These are phyloP conservation scores for Incumbomyces delicatus DNA, from an alignment of 2,329 filamentous ascomycete genomes.

Conservation along the genomic window DNA sequence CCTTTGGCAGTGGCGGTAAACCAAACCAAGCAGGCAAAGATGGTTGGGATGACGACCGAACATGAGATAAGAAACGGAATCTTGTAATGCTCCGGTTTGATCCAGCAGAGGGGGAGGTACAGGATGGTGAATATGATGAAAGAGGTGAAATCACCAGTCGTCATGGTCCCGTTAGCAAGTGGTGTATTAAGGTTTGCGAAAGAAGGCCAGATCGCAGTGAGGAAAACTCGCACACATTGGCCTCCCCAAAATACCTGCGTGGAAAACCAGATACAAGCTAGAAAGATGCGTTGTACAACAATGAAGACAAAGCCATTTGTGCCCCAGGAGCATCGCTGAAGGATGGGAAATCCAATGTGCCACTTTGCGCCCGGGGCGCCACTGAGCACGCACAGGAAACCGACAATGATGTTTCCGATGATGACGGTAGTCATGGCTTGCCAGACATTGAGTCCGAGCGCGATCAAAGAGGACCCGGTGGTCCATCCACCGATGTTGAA, in stretches of 20 bases:
- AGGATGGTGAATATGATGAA: conserved; percentile 37
- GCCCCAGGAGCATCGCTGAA: conserved; percentile 19
- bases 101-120: conserved; percentile 33
- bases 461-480: conserved; percentile 23
- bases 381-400: conserved; percentile 17
- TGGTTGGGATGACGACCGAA: conserved; percentile 16
- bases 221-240: conserved; percentile 16
- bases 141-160: conserved; percentile 38
- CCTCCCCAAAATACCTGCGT: conserved; percentile 8
- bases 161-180: conserved; percentile 33
- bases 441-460: conserved; percentile 19
- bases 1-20: conserved; percentile 13
- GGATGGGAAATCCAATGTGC: conserved; percentile 22
- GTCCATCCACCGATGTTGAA: conserved; percentile 21
- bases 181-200: conserved; percentile 24
- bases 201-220: conserved; percentile 13
- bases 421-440: conserved; percentile 22
- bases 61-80: conserved; percentile 14
- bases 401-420: conserved; percentile 17
- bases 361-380: conserved; percentile 21
- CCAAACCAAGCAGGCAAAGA: conserved; percentile 17
- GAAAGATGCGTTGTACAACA: conserved; percentile 15
- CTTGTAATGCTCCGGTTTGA: conserved; percentile 9
- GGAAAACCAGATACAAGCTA: conserved; percentile 17
- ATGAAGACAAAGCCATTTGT: conserved; percentile 18